Conservation (phyloP, 2,329 filamentous ascomycete species). For the Aspergillus bombycis region DNA sequence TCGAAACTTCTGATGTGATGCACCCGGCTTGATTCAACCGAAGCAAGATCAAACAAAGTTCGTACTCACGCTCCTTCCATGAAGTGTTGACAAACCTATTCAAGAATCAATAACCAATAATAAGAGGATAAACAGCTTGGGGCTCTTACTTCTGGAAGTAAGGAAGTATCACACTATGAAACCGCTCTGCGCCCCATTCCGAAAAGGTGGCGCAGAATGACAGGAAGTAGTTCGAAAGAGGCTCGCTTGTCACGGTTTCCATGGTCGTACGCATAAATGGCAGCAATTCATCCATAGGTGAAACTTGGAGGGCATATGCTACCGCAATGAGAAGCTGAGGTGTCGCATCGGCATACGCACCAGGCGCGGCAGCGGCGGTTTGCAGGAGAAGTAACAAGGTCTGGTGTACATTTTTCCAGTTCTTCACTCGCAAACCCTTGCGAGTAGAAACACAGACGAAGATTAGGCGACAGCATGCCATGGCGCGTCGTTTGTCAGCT, state of each 20-base stretch:
- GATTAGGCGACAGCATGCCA: slow-evolving; percentile 42
- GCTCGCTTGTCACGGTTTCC: slow-evolving; percentile 65
- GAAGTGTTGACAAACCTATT: slow-evolving; percentile 72
- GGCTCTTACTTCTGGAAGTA: slow-evolving; percentile 74
- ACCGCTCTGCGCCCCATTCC: slow-evolving; percentile 72
- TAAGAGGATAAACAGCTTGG: not conserved
- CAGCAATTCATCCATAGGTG: slow-evolving; percentile 78
- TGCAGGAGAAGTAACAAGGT: slow-evolving; percentile 59
- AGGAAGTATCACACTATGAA: slow-evolving; percentile 75
- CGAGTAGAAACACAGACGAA: slow-evolving; percentile 76
- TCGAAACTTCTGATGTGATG: slow-evolving; percentile 55
- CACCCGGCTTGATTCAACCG: slow-evolving; percentile 55
- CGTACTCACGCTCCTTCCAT: slow-evolving; percentile 70
- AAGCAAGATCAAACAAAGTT: slow-evolving; percentile 70
- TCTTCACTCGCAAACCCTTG: slow-evolving; percentile 71
- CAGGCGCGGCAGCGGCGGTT: slow-evolving; percentile 28
- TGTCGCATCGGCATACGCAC: slow-evolving; percentile 30
- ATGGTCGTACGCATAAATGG: slow-evolving; percentile 68
- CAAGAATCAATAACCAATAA: slow-evolving; percentile 20
- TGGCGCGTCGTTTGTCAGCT: slow-evolving; percentile 43
- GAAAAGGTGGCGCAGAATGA: slow-evolving; percentile 83
- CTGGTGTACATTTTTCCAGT: slow-evolving; percentile 71
- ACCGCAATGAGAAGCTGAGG: slow-evolving; percentile 49
- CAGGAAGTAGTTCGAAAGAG: slow-evolving; percentile 74
- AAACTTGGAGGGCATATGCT: slow-evolving; percentile 72